Percentiles rank a stretch among this genome's conserved stretches.
These are phyloP conservation scores for Macrotyloma uniflorum DNA, from an alignment of 306 rosid genomes.

Conservation along the genomic window DNA sequence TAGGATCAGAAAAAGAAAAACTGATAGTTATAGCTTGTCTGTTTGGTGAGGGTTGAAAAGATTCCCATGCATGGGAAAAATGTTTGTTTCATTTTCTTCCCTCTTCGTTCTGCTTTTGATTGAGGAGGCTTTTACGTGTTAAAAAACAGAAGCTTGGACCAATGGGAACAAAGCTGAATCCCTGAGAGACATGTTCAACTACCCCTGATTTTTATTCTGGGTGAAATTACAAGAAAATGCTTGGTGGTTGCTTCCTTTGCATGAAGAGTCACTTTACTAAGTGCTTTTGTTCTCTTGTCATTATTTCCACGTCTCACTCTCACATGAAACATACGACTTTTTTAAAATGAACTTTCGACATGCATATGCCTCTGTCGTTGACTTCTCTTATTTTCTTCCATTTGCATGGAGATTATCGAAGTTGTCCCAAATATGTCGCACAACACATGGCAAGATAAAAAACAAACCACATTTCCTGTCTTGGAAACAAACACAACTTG, in stretches of 20 bases:
- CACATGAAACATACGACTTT: neutral
- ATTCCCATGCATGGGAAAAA: neutral
- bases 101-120: neutral
- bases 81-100: neutral
- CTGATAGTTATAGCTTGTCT: neutral
- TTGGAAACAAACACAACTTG: neutral
- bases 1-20: neutral
- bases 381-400: neutral
- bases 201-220: neutral
- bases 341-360: neutral
- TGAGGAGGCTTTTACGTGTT: neutral
- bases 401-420: neutral
- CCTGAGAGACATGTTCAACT: neutral
- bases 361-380: neutral
- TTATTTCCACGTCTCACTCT: neutral
- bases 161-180: slow-evolving; percentile 1
- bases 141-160: neutral
- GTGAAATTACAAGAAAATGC: neutral
- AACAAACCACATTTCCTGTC: neutral
- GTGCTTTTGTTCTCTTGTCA: neutral
- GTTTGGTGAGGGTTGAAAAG: neutral
- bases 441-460: neutral
- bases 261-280: slow-evolving; percentile 10
- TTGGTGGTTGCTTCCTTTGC: neutral
- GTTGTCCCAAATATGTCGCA: neutral